Base-by-base conservation (phyloP, 352 stramenopile genomes). In the Pythium scleroteichum region DNA sequence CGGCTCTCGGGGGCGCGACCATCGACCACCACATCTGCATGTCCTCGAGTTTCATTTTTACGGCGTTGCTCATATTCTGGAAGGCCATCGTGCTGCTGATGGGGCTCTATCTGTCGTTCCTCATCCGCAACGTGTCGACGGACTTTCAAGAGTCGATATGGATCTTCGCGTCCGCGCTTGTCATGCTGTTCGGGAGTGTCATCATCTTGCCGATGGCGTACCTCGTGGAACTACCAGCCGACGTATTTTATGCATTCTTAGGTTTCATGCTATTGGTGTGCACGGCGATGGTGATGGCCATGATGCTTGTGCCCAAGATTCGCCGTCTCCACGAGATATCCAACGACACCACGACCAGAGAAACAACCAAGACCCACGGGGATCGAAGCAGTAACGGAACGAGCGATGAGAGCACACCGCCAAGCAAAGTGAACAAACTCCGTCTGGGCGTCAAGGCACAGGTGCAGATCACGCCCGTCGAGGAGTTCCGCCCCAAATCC, bases 181-280 rank as follows among this genome's bases (percentile, higher is more conserved):
- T 76, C 32, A 65, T 80, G 41, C 27, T 77, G 3, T 27, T 77
- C 16, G 57, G 49, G 1, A 62, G 66, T 16, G 26, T 77, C 2
- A 47, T 82, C 10, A 60, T 82, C 4, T 26, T 82, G 9, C 59
- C 69, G 27, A 53, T 82, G n/a, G 60, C 74, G 9, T 82, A 82
- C 44, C 40, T 79, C n/a, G 68, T 78, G 3, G 46, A 72, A 0
- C 27, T 82, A 47, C 46, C 71, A 0, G 59, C 66, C 9, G 33
- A 46, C 0, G 59, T 51, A 2, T 73, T 66, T 38, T 79, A 65
- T 26, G 19, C 64, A 10, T 72, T 75, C 41, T 47, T 75, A 9
- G 45, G 53, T 2, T 46, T 48, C 20, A 45, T 51, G 24, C 38
- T 75, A 22, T 42, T 75, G 20, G 26, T 42, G 7, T 57, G 42